Base-by-base conservation (phyloP, 208 protist genomes). In the Herpetomonas tarakana region DNA sequence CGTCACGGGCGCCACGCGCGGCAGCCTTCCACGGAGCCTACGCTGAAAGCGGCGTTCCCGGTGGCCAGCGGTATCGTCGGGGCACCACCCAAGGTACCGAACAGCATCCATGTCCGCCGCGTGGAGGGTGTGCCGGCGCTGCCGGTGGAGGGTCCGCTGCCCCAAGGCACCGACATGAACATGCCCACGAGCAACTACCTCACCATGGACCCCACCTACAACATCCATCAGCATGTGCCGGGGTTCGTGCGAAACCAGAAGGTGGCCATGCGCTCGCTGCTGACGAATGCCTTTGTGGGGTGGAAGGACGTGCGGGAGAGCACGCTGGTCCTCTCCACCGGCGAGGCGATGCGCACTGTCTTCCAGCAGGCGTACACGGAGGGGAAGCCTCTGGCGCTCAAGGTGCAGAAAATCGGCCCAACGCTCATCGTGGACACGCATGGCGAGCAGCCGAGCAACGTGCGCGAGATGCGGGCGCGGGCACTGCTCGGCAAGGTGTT, bases 161-260 rank as follows among this genome's bases (percentile, higher is more conserved):
- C 58, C 0, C 29, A 63, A 1, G 84, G 84, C 50, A 92, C 86
- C 14, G 74, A 92, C 68, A 54, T 96, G 1, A 88, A 92, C 71
- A 18, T 61, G 4, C 79, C 86, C 9, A 72, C 90, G 7, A 52
- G 76, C 58, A 93, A 74, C 58, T 96, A 89, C 67, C 71, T 96
- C 11, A 73, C 74, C 1, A 60, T 87, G 3, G 90, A 93, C 59
- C 47, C 68, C 12, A 55, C 65, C 35, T 77, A 88, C 68, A 86
- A 88, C 71, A 29, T 92, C 2, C 86, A 93, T 58, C 84, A 88
- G 39, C 71, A 90, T 61, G 85, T 81, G 0, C 90, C 86, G 0
- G 90, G 90, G 3, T 93, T 92, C 56, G 35, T 78, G 62, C 76
- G 83, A 0, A 74, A 96, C 65, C 67, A 75, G 29, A 63, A 59